Evolutionary conservation across 2,329 filamentous ascomycete species (phyloP).

Genomic region (Calonectria leucothoes): DNA sequence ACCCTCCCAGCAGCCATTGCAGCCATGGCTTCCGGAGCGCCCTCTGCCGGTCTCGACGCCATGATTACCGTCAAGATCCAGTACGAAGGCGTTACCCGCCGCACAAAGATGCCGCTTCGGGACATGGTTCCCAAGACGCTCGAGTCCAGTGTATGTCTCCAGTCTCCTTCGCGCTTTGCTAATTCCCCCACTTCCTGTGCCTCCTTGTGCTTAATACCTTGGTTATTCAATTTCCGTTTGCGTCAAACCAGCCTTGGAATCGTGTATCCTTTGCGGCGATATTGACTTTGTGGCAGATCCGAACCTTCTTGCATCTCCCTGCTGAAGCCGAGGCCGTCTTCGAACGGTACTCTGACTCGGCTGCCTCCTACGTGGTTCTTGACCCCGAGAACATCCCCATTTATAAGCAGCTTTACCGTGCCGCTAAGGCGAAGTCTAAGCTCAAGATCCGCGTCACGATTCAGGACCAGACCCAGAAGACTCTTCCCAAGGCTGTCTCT

Average conservation of each 20-base stretch:
- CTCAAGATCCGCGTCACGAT: constrained; percentile 83
- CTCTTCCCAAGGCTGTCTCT: constrained; percentile 55
- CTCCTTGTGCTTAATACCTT: background rate
- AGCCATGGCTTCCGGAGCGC: constrained; percentile 43
- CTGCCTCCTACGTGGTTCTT: constrained; percentile 81
- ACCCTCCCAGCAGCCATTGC: constrained; percentile 9
- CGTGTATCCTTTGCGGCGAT: background rate
- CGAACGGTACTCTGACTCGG: constrained; percentile 96
- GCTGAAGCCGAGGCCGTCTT: constrained; percentile 65
- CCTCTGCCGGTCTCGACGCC: constrained; percentile 43
- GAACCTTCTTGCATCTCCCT: constrained; percentile 50
- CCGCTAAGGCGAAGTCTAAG: constrained; percentile 98
- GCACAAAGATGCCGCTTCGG: constrained; percentile 89
- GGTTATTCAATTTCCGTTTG: background rate
- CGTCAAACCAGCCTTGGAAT: background rate
- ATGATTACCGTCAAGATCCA: constrained; percentile 86
- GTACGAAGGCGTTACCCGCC: constrained; percentile 79
- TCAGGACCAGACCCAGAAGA: constrained; percentile 47
- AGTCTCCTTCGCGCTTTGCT: background rate
- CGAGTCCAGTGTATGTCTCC: constrained; percentile 81
- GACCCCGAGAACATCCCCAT: constrained; percentile 82
- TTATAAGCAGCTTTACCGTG: constrained; percentile 97
- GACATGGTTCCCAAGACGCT: constrained; percentile 82
- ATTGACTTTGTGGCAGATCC: constrained; percentile 45
- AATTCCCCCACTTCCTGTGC: background rate